Base-by-base conservation (phyloP, 2,329 filamentous ascomycete species). In the Microdochium paspali region DNA sequence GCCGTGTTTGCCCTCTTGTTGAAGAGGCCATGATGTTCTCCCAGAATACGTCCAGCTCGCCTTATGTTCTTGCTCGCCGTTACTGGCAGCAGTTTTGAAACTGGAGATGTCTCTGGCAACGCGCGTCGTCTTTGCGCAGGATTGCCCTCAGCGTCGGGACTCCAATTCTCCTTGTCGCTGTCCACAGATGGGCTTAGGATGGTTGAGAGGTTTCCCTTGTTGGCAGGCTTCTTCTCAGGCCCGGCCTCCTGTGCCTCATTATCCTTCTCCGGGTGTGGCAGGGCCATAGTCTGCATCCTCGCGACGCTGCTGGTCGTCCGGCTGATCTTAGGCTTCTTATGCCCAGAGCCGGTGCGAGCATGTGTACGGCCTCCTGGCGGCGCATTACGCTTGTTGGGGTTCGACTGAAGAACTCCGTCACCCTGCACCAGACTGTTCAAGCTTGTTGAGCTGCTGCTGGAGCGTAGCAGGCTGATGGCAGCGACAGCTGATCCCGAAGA, bases 101-200 rank as follows among this genome's bases (percentile, higher is more conserved):
- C 53, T 10, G 55, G 57, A 4, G 63, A 60, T 4, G 70, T 69
- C 32, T 70, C 55, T 3, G 64, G 66, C 24, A 66, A 66, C 46
- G 63, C 62, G 35, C 40, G 44, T 43, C 40, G 47, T 46, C n/a
- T 54, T 57, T 39, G 60, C 51, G 52, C 65, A 46, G 64, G 57
- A 51, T 66, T 69, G 9, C 65, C 71, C 39, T 73, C 70, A 52
- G 72, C 72, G 52, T 71, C 73, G 1, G 73, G 83, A 59, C 71
- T 79, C 77, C 89, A 94, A 61, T 97, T 97, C 69, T 97, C 91
- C 68, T 97, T 97, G 63, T 97, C 91, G 1, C 89, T 95, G 58
- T 95, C 90, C 63, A 67, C 79, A 15, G 79, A 61, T 56, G 71
- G 56, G 64, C 71, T 64, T 26, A 63, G 63, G 52, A 66, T 57